Evolutionary conservation across 164 flowering plant genomes (phyloP), one percentile per base, ranked within the genome.

Genomic region (Platanus orientalis): DNA sequence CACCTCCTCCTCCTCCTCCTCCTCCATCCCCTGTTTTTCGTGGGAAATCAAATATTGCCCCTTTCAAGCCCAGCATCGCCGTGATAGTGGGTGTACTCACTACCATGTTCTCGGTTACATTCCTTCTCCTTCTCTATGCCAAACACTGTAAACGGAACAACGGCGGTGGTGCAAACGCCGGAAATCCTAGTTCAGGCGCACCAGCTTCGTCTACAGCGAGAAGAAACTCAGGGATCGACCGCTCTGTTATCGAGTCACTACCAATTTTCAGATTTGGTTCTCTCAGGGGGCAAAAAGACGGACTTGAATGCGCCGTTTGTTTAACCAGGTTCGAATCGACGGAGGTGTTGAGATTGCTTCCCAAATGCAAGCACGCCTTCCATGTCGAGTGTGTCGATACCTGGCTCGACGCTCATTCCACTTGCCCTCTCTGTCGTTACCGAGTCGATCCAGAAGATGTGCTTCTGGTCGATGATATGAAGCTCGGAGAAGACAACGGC

Each of bases 361-460:
- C 98, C 20, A 92, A 90, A 69, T 92, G 98, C 78, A 88, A 85
- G 66, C 98, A 92, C 80, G 98, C 90, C 6, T 93, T 93, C 68
- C 98, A 93, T 61, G 85, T 90, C 19, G 97, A 90, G 64, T 93
- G 98, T 66, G 89, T 93, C 40, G 98, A 93, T 62, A 88, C 92
- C 0, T 93, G 98, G 98, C 92, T 93, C 57, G 97, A 93, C 66
- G 85, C 87, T 13, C 98, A 90, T 71, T 89, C 98, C 28, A 93
- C 97, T 1, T 93, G 98, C 69, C 98, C 98, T 1, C 91, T 93
- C 34, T 93, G 98, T 65, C 88, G 98, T 2, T 83, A 66, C 83
- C 79, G 92, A 45, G 96, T 93, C 75, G 89, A 89, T 76, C 92
- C 92, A 40, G 97, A 90, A 61, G 98, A 93, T 66, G 65, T 88